Percentiles rank a stretch among this genome's conserved stretches.
These are phyloP conservation scores for Paratinospora sagittata DNA, from an alignment of 164 flowering plant genomes.

Conservation along the genomic window DNA sequence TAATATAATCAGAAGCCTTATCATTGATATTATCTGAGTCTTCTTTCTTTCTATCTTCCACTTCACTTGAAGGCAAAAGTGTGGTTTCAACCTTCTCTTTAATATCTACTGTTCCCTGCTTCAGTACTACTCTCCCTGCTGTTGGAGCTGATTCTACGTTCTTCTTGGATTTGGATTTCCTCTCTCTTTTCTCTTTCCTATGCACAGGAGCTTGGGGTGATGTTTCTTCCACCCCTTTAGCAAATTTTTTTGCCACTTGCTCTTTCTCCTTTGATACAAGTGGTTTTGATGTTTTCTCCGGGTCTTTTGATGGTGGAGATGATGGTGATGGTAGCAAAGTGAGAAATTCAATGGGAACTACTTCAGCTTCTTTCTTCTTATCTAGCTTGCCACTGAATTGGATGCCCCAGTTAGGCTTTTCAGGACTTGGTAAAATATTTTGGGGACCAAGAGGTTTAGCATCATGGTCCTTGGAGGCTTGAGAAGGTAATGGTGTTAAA, in stretches of 20 bases:
- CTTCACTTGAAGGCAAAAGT: background rate
- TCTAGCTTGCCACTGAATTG: background rate
- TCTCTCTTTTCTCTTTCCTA: background rate
- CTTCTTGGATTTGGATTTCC: background rate
- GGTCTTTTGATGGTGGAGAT: background rate
- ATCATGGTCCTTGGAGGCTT: background rate
- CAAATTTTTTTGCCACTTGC: background rate
- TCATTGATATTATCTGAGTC: conserved; percentile 22
- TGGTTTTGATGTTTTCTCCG: background rate
- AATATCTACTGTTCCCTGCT: no score
- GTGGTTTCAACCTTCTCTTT: conserved; percentile 10
- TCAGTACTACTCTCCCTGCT: no score
- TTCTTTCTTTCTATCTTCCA: background rate
- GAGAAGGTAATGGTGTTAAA: background rate
- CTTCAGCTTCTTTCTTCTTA: conserved; percentile 7
- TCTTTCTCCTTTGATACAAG: background rate
- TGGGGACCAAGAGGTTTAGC: background rate
- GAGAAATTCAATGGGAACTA: conserved; percentile 13
- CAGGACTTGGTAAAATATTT: background rate
- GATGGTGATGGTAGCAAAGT: conserved; percentile 2
- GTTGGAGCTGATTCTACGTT: background rate
- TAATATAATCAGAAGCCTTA: conserved; percentile 26
- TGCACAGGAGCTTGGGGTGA: background rate
- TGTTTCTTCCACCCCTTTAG: conserved; percentile 1
- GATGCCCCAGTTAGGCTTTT: background rate